Conservation (phyloP, 2,329 filamentous ascomycete genomes). For the Trichoderma guizhouense region DNA sequence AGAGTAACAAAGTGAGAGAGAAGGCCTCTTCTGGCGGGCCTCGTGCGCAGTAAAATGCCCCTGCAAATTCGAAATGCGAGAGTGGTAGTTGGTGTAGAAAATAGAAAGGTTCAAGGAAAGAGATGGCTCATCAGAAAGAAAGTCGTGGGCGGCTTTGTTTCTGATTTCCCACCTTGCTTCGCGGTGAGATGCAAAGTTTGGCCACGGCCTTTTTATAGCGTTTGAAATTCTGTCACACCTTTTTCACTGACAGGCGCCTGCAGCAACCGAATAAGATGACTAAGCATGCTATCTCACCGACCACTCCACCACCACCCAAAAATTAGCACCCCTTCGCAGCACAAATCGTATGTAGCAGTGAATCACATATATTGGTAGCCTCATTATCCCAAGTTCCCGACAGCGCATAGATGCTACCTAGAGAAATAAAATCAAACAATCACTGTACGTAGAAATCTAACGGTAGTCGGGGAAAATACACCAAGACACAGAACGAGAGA, state of each 20-base stretch:
- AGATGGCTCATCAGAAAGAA: neutral
- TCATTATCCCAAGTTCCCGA: neutral
- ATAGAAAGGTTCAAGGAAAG: neutral
- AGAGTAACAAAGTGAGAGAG: neutral
- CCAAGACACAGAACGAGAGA: neutral
- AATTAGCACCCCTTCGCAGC: neutral
- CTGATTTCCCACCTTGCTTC: neutral
- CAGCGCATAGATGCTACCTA: neutral
- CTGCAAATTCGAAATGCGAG: neutral
- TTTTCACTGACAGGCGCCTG: neutral
- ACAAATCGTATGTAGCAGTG: neutral
- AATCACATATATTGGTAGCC: neutral
- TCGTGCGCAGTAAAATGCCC: neutral
- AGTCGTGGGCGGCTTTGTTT: neutral
- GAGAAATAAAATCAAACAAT: neutral
- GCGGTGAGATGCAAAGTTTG: neutral
- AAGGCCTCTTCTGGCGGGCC: neutral
- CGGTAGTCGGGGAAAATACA: neutral
- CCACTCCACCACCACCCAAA: neutral
- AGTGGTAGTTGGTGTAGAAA: neutral
- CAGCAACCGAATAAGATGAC: neutral
- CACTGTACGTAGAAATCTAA: too few species aligned
- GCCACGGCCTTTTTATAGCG: slow-evolving; percentile 1
- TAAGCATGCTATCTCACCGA: neutral
- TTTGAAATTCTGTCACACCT: slow-evolving; percentile 9